phyloP scores from a whole-genome alignment of 768 basidiomycete genomes.

The Tephrocybe rancida region DNA sequence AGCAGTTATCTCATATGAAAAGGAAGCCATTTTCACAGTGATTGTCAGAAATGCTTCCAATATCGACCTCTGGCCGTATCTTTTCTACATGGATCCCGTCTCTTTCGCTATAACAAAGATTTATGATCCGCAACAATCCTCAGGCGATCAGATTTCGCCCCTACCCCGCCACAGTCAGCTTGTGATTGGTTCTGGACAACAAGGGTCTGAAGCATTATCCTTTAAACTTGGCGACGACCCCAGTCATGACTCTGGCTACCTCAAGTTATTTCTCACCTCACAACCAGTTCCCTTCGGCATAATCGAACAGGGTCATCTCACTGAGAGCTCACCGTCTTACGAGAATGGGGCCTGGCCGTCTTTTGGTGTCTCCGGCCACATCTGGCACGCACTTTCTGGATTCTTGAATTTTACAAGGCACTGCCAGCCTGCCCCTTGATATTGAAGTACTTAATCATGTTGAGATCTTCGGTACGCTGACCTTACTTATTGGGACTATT shows the following conservation, averaged over 20 bases:
- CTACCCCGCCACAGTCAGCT: constrained; percentile 41
- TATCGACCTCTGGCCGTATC: constrained; percentile 62
- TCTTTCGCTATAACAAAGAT: constrained; percentile 55
- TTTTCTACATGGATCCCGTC: constrained; percentile 62
- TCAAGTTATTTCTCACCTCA: constrained; percentile 62
- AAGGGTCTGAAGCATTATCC: constrained; percentile 48
- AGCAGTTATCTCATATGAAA: constrained; percentile 47
- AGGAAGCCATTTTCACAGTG: constrained; percentile 46
- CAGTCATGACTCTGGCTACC: constrained; percentile 47
- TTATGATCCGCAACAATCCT: constrained; percentile 52
- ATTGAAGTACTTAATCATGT: too few relatives aligned
- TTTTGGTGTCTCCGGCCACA: constrained; percentile 11
- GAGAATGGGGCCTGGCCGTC: neutral
- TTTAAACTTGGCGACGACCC: constrained; percentile 40
- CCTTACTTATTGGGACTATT: too few relatives aligned
- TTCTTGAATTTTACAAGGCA: constrained; percentile 24
- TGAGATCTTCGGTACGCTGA: too few relatives aligned
- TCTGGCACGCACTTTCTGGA: constrained; percentile 33
- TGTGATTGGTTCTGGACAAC: constrained; percentile 43
- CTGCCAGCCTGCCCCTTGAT: too few relatives aligned
- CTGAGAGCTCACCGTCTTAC: neutral
- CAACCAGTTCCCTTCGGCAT: constrained; percentile 48
- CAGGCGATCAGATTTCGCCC: constrained; percentile 34
- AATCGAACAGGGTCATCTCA: constrained; percentile 33
- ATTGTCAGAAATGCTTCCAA: constrained; percentile 52